Conservation (phyloP, 2,329 filamentous ascomycete genomes). For the Xylariaceae sp. region DNA sequence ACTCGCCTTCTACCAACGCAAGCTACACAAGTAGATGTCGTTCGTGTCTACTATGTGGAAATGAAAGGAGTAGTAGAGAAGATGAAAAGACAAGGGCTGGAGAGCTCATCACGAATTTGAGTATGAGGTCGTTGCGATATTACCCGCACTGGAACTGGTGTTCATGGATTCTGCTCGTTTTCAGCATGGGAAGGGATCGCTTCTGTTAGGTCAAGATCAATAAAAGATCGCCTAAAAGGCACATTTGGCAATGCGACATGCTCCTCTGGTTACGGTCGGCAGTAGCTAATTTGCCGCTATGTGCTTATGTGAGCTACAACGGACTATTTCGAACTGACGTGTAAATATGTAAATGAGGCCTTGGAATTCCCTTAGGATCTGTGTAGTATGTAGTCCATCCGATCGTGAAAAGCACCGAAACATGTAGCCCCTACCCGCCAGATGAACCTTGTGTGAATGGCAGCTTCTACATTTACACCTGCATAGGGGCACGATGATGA, state of each 20-base stretch:
- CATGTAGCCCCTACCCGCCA: too few relatives aligned
- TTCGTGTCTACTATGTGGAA: slow-evolving; percentile 13
- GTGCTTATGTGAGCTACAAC: too few relatives aligned
- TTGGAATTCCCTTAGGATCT: too few relatives aligned
- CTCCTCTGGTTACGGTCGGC: too few relatives aligned
- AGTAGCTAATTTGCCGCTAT: too few relatives aligned
- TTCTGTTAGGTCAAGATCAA: slow-evolving; percentile 43
- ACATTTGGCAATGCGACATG: slow-evolving; percentile 20
- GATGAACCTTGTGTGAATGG: too few relatives aligned
- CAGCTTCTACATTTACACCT: too few relatives aligned
- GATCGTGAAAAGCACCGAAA: too few relatives aligned
- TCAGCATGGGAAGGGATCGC: slow-evolving; percentile 42
- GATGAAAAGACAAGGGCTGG: slow-evolving; percentile 25
- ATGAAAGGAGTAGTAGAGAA: slow-evolving; percentile 16
- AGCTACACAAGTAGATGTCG: slow-evolving; percentile 89
- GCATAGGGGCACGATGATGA: too few relatives aligned
- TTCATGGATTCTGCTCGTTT: slow-evolving; percentile 45
- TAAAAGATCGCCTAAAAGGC: slow-evolving; percentile 42
- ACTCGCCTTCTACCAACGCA: slow-evolving; percentile 99
- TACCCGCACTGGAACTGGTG: slow-evolving; percentile 43
- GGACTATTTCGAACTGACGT: too few relatives aligned
- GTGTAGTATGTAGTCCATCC: too few relatives aligned
- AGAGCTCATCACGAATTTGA: slow-evolving; percentile 27
- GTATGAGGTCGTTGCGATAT: slow-evolving; percentile 36
- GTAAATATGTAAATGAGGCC: too few relatives aligned